Percentiles rank a stretch among this genome's conserved stretches.
Conservation (phyloP, 495 filamentous ascomycete genomes). For the Trichoderma asperelloides region DNA sequence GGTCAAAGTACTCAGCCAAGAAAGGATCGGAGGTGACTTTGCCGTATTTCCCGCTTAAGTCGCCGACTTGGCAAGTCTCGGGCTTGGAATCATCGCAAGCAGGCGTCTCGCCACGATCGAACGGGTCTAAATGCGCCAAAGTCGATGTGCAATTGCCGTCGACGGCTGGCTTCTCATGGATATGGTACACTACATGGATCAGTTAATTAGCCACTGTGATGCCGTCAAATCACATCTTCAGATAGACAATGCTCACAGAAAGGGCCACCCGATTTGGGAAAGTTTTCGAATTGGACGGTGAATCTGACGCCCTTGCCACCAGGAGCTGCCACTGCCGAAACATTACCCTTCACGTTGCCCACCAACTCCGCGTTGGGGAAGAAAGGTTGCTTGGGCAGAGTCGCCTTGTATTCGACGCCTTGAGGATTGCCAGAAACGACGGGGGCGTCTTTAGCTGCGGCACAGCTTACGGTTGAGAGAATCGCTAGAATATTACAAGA, state of each 20-base stretch:
- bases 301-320: slow-evolving; percentile 58
- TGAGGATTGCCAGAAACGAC: slow-evolving; percentile 53
- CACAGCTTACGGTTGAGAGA: slow-evolving; percentile 16
- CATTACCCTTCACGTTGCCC: slow-evolving; percentile 50
- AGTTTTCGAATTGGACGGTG: slow-evolving; percentile 50
- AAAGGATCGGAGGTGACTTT: slow-evolving; percentile 43
- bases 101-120: slow-evolving; percentile 51
- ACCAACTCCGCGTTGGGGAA: slow-evolving; percentile 36
- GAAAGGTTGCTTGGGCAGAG: slow-evolving; percentile 44
- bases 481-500: slow-evolving; percentile 15
- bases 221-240: not conserved
- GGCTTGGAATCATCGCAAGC: slow-evolving; percentile 54
- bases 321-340: slow-evolving; percentile 44
- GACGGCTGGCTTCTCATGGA: slow-evolving; percentile 64
- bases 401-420: slow-evolving; percentile 49
- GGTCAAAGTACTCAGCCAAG: slow-evolving; percentile 50
- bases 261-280: slow-evolving; percentile 57
- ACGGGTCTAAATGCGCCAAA: slow-evolving; percentile 49
- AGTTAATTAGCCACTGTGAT: slow-evolving; percentile 9
- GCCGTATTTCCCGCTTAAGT: slow-evolving; percentile 76
- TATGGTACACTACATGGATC: slow-evolving; percentile 60
- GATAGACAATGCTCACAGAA: slow-evolving; percentile 49
- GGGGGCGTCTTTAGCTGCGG: slow-evolving; percentile 35
- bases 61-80: slow-evolving; percentile 72
- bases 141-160: slow-evolving; percentile 74